Conservation (phyloP, 768 basidiomycete genomes). For the Stropharia rugosoannulata region DNA sequence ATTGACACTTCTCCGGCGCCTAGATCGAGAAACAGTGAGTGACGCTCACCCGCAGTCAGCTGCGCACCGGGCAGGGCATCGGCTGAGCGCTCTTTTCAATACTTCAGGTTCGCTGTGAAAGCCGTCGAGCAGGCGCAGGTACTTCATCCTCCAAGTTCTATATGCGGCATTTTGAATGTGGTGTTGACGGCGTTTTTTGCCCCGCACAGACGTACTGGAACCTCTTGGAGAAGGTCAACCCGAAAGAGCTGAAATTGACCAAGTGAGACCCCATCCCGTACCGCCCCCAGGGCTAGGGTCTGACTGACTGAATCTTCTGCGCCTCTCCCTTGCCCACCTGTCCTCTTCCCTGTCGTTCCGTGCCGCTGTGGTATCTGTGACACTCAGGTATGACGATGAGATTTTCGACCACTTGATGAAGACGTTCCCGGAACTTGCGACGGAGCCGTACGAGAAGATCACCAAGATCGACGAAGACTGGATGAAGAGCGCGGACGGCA, state of each 20-base stretch:
- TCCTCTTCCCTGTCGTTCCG: no score
- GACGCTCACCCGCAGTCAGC: background rate
- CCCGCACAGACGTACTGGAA: conserved; percentile 87
- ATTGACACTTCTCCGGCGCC: background rate
- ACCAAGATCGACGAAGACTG: conserved; percentile 80
- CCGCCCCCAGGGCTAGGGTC: background rate
- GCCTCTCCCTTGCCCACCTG: background rate
- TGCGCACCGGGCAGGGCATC: background rate
- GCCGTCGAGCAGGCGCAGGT: conserved; percentile 97
- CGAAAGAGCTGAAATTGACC: conserved; percentile 76
- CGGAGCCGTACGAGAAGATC: conserved; percentile 44
- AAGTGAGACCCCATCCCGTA: conserved; percentile 47
- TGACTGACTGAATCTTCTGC: background rate
- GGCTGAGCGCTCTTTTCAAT: background rate
- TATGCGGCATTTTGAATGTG: background rate
- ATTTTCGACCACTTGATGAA: conserved; percentile 76
- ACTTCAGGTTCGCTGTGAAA: conserved; percentile 79
- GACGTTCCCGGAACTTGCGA: conserved; percentile 79
- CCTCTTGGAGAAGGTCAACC: conserved; percentile 77
- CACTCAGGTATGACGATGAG: conserved; percentile 80
- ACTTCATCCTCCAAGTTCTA: conserved; percentile 17
- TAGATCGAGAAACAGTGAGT: conserved; percentile 96
- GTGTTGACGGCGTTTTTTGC: background rate
- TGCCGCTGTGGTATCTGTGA: background rate
- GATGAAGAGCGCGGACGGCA: conserved; percentile 88